These are phyloP conservation scores for Noccaea bulbosa DNA, from an alignment of 345 rosid species.

Conservation along the genomic window DNA sequence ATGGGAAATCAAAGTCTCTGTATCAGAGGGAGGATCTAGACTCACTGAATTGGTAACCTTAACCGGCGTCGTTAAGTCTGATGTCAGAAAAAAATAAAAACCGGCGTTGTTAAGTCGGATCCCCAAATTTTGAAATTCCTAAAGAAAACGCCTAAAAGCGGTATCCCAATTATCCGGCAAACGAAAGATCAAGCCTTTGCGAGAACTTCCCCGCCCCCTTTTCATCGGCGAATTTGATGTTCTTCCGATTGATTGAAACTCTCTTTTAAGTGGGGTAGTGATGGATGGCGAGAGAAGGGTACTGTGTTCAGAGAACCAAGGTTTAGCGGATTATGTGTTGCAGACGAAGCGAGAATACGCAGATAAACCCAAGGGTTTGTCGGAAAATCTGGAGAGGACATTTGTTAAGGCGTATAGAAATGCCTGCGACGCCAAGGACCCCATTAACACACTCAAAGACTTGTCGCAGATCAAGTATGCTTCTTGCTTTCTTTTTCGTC, in stretches of 20 bases:
- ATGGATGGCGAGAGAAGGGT: constrained; percentile 65
- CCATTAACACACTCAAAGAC: constrained; percentile 71
- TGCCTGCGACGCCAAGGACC: constrained; percentile 56
- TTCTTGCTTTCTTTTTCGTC: constrained; percentile 5
- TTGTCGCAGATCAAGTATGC: constrained; percentile 75
- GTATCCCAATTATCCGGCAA: not conserved
- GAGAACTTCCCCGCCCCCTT: no score
- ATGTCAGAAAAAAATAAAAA: no score
- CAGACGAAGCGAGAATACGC: constrained; percentile 72
- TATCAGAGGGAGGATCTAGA: no score
- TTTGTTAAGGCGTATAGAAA: constrained; percentile 63
- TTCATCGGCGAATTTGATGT: not conserved
- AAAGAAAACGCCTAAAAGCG: no score
- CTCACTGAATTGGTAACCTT: not conserved
- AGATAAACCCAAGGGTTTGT: constrained; percentile 68
- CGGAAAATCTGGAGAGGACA: constrained; percentile 63
- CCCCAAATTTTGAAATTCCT: constrained; percentile 11
- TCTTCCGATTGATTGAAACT: not conserved
- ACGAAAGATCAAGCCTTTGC: not conserved
- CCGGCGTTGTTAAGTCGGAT: not conserved
- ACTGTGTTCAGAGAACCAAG: constrained; percentile 63
- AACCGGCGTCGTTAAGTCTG: not conserved
- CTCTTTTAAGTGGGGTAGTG: not conserved
- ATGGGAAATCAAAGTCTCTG: no score
- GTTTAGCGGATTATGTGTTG: constrained; percentile 58